Percentiles rank a stretch among this genome's conserved stretches.
phyloP scores from a whole-genome alignment of 2,329 filamentous ascomycete genomes.

The Stenocarpella maydis region DNA sequence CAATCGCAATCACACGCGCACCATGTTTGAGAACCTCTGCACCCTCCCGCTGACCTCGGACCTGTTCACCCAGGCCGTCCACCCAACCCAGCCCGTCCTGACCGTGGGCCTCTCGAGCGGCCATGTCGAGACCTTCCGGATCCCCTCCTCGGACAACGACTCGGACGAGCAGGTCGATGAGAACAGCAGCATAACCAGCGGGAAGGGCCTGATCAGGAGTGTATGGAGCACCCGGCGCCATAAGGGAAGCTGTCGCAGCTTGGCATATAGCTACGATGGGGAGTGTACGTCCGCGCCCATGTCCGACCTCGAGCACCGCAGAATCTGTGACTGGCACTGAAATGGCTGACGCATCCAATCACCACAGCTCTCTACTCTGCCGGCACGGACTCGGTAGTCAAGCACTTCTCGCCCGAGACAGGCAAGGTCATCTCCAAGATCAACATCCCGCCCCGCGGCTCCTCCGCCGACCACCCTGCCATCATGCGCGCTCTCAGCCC shows the following conservation, averaged over 20 bases:
- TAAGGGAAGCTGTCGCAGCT: slow-evolving; percentile 88
- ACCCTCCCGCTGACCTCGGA: slow-evolving; percentile 86
- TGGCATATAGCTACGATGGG: slow-evolving; percentile 83
- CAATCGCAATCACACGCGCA: neutral
- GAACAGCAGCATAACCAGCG: slow-evolving; percentile 63
- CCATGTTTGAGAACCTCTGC: slow-evolving; percentile 92
- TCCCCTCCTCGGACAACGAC: slow-evolving; percentile 64
- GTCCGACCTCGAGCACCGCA: neutral
- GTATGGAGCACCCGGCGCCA: slow-evolving; percentile 89
- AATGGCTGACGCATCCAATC: neutral
- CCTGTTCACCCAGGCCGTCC: slow-evolving; percentile 86
- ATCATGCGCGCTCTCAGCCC: slow-evolving; percentile 85
- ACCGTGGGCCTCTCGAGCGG: slow-evolving; percentile 86
- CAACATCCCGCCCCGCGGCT: slow-evolving; percentile 68
- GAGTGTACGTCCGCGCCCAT: slow-evolving; percentile 55
- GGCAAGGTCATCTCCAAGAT: slow-evolving; percentile 84
- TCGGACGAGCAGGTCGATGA: slow-evolving; percentile 60
- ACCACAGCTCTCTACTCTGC: slow-evolving; percentile 68
- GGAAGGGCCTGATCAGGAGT: slow-evolving; percentile 80
- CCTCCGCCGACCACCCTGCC: slow-evolving; percentile 74
- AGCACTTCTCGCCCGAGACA: slow-evolving; percentile 61
- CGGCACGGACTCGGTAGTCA: slow-evolving; percentile 64
- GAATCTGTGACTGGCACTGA: neutral
- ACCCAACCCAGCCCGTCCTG: slow-evolving; percentile 84
- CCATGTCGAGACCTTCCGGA: slow-evolving; percentile 83